A percentile compares a stretch with the other conserved stretches of the same genome.
Evolutionary conservation across 2,329 filamentous ascomycete species (phyloP).

Genomic region (Fusarium oxysporum): DNA sequence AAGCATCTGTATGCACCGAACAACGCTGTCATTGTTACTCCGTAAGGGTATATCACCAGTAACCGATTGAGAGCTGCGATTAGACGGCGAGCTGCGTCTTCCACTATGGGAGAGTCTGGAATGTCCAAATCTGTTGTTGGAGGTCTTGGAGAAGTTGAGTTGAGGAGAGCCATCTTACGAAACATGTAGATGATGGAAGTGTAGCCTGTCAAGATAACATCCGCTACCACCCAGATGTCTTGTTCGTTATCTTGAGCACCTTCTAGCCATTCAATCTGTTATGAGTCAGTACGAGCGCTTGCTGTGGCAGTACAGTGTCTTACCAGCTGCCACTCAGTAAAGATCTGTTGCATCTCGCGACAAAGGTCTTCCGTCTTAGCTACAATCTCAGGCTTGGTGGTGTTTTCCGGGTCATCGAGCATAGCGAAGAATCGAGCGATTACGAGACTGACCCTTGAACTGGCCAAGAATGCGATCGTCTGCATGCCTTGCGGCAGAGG

Average conservation of each 20-base stretch:
- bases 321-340: slow-evolving; percentile 47
- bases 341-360: slow-evolving; percentile 43
- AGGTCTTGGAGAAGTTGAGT: slow-evolving; percentile 43
- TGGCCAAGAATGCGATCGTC: slow-evolving; percentile 44
- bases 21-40: slow-evolving; percentile 39
- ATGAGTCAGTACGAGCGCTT: neutral
- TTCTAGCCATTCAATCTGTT: slow-evolving; percentile 43
- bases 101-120: slow-evolving; percentile 46
- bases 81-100: slow-evolving; percentile 41
- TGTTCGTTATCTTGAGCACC: slow-evolving; percentile 30
- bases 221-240: slow-evolving; percentile 45
- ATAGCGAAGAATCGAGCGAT: slow-evolving; percentile 48
- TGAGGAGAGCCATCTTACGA: slow-evolving; percentile 46
- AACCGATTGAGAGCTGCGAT: slow-evolving; percentile 36
- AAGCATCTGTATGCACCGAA: slow-evolving; percentile 47
- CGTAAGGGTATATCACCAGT: slow-evolving; percentile 38
- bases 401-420: slow-evolving; percentile 39
- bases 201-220: slow-evolving; percentile 47
- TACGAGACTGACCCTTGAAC: slow-evolving; percentile 46
- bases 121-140: slow-evolving; percentile 45
- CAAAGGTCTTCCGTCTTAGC: slow-evolving; percentile 46
- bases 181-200: slow-evolving; percentile 51
- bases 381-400: slow-evolving; percentile 38
- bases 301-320: neutral
- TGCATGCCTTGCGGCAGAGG: slow-evolving; percentile 39